Base-by-base conservation (phyloP, 495 filamentous ascomycete genomes). In the Aspergillus funiculosus region DNA sequence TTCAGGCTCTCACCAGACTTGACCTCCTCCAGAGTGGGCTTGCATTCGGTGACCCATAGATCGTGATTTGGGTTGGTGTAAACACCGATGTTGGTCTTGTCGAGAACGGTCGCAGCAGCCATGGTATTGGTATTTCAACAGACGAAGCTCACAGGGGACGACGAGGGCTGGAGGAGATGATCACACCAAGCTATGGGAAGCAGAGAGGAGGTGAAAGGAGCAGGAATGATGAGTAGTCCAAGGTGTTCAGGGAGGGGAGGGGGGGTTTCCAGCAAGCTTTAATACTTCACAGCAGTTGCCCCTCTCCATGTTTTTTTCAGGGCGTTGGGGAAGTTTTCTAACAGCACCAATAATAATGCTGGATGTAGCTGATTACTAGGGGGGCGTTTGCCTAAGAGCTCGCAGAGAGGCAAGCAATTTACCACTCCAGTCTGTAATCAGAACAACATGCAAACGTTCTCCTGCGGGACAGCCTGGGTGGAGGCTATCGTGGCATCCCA, bases 21-120 rank as follows among this genome's bases (percentile, higher is more conserved):
- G 22, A 92, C 78, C 49, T 81, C 79, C 59, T 94, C 86, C 4
- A 86, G 67, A 11, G 78, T 81, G 1, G 91, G 91, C 43, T 72
- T 71, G 1, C 87, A 80, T 31, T 87, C 83, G 39, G 77, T 85
- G 31, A 95, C 81, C 87, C 90, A 97, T 39, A 97, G 73, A 52
- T 95, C 85, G 60, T 97, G 90, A 20, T 78, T 74, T 21, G 90
- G 88, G 66, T 95, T 94, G 38, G 90, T 97, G 75, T 84, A 97
- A 39, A 95, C 89, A 54, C 87, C 91, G 56, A 97, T 90, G 68
- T 95, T 97, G 45, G 86, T 61, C 74, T 94, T 94, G 18, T 66
- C 59, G 55, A 71, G 54, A 35, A 59, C 52, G n/a, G 59, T 67
- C 45, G 64, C 59, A 50, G 56, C 54, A 39, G 67, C 50, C 67